These are phyloP conservation scores for Arthrobotrys conoides DNA, from an alignment of 2,329 filamentous ascomycete species.

Conservation along the genomic window DNA sequence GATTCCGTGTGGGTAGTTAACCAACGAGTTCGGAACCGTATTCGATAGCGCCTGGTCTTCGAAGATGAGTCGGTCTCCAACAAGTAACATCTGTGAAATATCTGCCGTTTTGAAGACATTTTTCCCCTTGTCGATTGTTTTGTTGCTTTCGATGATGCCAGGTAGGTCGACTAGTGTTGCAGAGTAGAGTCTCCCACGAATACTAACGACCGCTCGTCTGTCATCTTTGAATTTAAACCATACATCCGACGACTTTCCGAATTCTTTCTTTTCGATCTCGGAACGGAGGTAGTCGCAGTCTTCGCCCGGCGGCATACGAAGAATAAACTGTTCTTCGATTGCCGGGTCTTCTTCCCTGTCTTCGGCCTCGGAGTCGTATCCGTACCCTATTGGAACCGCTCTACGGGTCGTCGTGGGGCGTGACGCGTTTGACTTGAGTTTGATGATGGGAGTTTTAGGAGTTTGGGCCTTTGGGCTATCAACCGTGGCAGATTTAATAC, in stretches of 20 bases:
- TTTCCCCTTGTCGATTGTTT: slow-evolving; percentile 78
- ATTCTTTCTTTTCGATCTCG: slow-evolving; percentile 81
- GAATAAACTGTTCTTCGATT: slow-evolving; percentile 88
- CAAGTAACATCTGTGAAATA: slow-evolving; percentile 75
- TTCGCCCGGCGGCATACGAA: slow-evolving; percentile 88
- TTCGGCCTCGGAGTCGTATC: slow-evolving; percentile 95
- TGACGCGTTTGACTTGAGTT: slow-evolving; percentile 76
- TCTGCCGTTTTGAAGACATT: slow-evolving; percentile 81
- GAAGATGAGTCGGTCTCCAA: slow-evolving; percentile 73
- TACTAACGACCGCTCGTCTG: slow-evolving; percentile 74
- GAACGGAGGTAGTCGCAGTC: slow-evolving; percentile 86
- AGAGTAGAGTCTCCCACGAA: slow-evolving; percentile 75
- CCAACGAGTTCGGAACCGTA: slow-evolving; percentile 68
- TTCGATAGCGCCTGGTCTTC: slow-evolving; percentile 71
- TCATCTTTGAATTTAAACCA: slow-evolving; percentile 82
- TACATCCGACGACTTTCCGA: slow-evolving; percentile 78
- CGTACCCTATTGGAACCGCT: slow-evolving; percentile 77
- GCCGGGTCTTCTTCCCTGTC: slow-evolving; percentile 89
- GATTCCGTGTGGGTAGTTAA: slow-evolving; percentile 73
- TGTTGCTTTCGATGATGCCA: slow-evolving; percentile 79
- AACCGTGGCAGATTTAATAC: slow-evolving; percentile 37
- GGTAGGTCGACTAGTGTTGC: slow-evolving; percentile 79
- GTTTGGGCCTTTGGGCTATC: slow-evolving; percentile 52
- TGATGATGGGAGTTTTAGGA: slow-evolving; percentile 69
- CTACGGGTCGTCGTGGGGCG: slow-evolving; percentile 73